phyloP scores from a whole-genome alignment of 2,329 filamentous ascomycete species.

The Polytolypa hystricis region DNA sequence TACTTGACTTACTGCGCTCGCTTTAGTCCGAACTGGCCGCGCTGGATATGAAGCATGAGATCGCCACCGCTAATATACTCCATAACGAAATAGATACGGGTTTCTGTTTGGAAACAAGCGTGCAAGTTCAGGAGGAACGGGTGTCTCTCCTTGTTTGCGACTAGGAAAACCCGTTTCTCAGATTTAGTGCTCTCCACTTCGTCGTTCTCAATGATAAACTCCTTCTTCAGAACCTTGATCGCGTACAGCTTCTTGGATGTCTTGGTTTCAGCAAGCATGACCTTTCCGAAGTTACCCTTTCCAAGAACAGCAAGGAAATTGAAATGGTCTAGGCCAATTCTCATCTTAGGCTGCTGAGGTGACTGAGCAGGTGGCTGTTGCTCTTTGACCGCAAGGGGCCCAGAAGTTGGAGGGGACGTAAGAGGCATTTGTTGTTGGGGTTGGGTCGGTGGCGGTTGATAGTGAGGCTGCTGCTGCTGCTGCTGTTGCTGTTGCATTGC shows the following conservation, averaged over 20 bases:
- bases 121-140: conserved; percentile 92
- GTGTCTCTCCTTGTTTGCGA: conserved; percentile 93
- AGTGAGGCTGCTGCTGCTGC: conserved; percentile 14
- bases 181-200: conserved; percentile 97
- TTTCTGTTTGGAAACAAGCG: conserved; percentile 98
- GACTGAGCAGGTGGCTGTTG: conserved; percentile 18
- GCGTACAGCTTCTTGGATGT: conserved; percentile 83
- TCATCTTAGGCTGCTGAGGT: conserved; percentile 34
- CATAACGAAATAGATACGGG: conserved; percentile 98
- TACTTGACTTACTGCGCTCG: conserved; percentile 69
- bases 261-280: conserved; percentile 98
- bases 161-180: conserved; percentile 92
- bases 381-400: conserved; percentile 43
- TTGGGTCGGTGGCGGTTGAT: conserved; percentile 12
- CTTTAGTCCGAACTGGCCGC: conserved; percentile 90
- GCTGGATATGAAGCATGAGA: conserved; percentile 97
- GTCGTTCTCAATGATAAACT: conserved; percentile 99
- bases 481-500: conserved; percentile 9
- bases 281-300: conserved; percentile 99
- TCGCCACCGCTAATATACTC: conserved; percentile 98
- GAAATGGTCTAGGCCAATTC: conserved; percentile 95
- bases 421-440: conserved; percentile 16
- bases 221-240: conserved; percentile 98
- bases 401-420: conserved; percentile 17
- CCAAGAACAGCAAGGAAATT: conserved; percentile 97